Evolutionary conservation across 169 alveolate species (phyloP).

Genomic region (Plasmodium knowlesi): DNA sequence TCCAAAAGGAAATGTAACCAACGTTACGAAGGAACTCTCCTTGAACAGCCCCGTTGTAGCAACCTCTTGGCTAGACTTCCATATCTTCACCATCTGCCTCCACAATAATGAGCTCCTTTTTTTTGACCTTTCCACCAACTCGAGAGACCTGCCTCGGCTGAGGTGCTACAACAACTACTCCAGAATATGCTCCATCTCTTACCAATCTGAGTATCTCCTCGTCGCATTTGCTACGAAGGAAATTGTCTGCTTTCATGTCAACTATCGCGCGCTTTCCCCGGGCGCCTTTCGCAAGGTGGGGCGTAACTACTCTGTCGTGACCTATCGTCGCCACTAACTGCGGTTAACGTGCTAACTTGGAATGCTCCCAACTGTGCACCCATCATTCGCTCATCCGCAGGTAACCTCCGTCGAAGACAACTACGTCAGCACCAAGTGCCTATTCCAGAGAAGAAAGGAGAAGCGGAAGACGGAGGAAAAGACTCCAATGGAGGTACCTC

Average conservation of each 20-base stretch:
- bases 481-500: not conserved
- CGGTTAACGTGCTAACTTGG: not conserved
- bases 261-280: constrained; percentile 1
- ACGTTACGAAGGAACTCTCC: constrained; percentile 4
- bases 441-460: constrained; percentile 21
- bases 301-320: not conserved
- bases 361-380: not conserved
- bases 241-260: constrained; percentile 35
- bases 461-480: not conserved
- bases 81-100: constrained; percentile 23
- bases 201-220: not conserved
- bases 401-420: constrained; percentile 38
- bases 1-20: not conserved
- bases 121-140: constrained; percentile 8
- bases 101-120: constrained; percentile 29
- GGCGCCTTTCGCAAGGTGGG: constrained; percentile 33
- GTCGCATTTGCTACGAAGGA: constrained; percentile 37
- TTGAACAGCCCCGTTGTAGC: constrained; percentile 27
- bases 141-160: constrained; percentile 1
- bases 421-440: constrained; percentile 16
- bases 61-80: constrained; percentile 47
- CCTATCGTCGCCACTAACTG: not conserved
- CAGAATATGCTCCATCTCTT: constrained; percentile 17
- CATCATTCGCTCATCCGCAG: not conserved
- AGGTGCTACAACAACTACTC: constrained; percentile 42